These are phyloP conservation scores for Eucalyptus marginata DNA, from an alignment of 345 rosid species.

Conservation along the genomic window DNA sequence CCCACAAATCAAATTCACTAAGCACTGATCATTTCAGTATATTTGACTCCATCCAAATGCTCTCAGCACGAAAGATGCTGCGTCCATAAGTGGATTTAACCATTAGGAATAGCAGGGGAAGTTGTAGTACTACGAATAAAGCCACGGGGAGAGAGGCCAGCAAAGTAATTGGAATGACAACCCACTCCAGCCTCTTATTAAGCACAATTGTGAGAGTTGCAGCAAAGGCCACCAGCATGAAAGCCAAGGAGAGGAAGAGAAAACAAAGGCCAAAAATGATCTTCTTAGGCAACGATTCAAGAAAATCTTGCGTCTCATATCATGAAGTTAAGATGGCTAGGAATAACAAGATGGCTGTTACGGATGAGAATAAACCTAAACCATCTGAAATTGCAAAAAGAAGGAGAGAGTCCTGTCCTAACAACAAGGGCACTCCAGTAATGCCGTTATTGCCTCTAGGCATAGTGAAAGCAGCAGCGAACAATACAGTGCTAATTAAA, in stretches of 20 bases:
- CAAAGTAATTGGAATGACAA: background rate
- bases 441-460: background rate
- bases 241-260: background rate
- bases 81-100: background rate
- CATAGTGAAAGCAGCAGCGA: too few species aligned
- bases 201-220: background rate
- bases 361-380: background rate
- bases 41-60: background rate
- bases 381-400: constrained; percentile 9
- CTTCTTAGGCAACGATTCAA: background rate
- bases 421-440: background rate
- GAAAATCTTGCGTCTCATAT: constrained; percentile 9
- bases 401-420: background rate
- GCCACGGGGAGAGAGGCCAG: background rate
- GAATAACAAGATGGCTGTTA: constrained; percentile 5
- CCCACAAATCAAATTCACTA: rapidly evolving
- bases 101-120: background rate
- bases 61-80: background rate
- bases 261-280: background rate
- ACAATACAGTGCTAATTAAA: too few species aligned
- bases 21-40: rapidly evolving
- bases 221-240: background rate
- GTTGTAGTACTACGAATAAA: background rate
- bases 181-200: background rate
- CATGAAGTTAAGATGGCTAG: background rate